phyloP scores from a whole-genome alignment of 2,329 filamentous ascomycete genomes.

The Fusarium graminum region DNA sequence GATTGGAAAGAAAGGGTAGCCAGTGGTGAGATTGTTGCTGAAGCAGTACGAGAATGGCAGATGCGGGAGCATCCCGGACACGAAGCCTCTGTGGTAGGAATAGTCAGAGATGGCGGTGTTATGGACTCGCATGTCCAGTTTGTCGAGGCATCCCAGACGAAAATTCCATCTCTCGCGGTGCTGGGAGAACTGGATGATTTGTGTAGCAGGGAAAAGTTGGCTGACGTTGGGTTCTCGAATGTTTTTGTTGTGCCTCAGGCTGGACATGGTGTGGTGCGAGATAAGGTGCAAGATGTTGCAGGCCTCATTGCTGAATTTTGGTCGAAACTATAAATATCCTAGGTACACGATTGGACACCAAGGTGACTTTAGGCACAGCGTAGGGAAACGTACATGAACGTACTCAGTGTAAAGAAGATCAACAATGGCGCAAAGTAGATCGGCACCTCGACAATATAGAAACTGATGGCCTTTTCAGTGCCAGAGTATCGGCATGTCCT shows the following conservation, averaged over 20 bases:
- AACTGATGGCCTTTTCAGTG: too few relatives aligned
- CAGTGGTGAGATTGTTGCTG: constrained; percentile 60
- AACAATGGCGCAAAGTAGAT: too few relatives aligned
- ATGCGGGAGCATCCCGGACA: constrained; percentile 61
- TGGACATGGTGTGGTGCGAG: constrained; percentile 46
- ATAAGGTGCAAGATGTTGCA: constrained; percentile 42
- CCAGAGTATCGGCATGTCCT: too few relatives aligned
- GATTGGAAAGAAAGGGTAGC: constrained; percentile 60
- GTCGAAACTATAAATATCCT: constrained; percentile 3
- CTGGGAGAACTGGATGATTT: constrained; percentile 48
- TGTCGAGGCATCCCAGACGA: constrained; percentile 23
- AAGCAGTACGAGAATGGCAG: constrained; percentile 64
- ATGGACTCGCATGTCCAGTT: constrained; percentile 52
- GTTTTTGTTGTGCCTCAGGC: constrained; percentile 41
- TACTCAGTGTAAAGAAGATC: too few relatives aligned
- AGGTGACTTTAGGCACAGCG: too few relatives aligned
- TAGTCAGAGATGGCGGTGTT: constrained; percentile 61
- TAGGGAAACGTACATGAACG: too few relatives aligned
- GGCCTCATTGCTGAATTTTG: constrained; percentile 36
- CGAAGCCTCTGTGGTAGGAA: constrained; percentile 58
- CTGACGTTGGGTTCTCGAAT: constrained; percentile 33
- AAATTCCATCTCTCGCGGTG: constrained; percentile 31
- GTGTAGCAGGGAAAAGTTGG: constrained; percentile 32
- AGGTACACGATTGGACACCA: too few relatives aligned
- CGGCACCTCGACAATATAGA: too few relatives aligned